A percentile compares a stretch with the other conserved stretches of the same genome.
Conservation (phyloP, 371 early-diverging fungal genomes). For the Umbelopsis sp. region DNA sequence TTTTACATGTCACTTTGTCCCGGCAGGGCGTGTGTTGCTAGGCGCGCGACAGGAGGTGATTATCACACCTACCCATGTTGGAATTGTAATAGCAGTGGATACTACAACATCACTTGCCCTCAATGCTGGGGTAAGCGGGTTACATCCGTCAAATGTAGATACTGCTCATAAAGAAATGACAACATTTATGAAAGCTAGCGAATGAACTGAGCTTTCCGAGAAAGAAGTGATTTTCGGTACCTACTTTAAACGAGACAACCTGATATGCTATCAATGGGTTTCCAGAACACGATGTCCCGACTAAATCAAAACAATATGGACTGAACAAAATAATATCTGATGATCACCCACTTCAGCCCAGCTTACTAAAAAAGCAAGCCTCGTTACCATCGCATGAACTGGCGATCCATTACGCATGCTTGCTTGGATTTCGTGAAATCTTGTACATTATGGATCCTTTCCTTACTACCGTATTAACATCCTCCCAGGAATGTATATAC, state of each 20-base stretch:
- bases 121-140: constrained; percentile 12
- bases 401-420: not conserved
- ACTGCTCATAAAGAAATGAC: not conserved
- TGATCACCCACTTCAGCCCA: not conserved
- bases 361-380: not conserved
- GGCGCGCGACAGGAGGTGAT: constrained; percentile 6
- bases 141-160: not conserved
- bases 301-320: too few species aligned
- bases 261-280: too few species aligned
- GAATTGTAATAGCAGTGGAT: constrained; percentile 7
- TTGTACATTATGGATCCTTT: not conserved
- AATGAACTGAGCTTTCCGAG: not conserved
- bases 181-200: not conserved
- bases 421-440: too few species aligned
- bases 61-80: constrained; percentile 10
- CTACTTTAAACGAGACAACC: too few species aligned
- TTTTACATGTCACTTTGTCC: constrained; percentile 13
- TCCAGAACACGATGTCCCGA: too few species aligned
- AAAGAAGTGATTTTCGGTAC: too few species aligned
- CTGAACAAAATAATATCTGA: too few species aligned
- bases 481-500: too few species aligned
- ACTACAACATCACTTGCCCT: constrained; percentile 14
- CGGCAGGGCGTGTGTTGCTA: not conserved
- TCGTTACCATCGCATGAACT: constrained; percentile 15
- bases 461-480: too few species aligned